Conservation (phyloP, 208 protist species). For the Phytomonas francai region DNA sequence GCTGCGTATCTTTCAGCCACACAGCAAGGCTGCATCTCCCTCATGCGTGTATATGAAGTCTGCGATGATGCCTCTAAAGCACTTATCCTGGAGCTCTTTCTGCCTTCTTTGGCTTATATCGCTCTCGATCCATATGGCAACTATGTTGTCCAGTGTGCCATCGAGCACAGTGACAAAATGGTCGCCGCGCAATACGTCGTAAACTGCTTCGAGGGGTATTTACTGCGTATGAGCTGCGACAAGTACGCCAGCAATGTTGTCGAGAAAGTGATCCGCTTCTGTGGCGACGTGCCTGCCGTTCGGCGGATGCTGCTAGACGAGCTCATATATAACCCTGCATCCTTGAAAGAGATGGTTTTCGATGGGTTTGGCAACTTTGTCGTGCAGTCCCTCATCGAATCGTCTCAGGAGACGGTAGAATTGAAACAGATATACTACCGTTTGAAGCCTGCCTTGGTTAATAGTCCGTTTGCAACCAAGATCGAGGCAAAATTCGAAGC, state of each 20-base stretch:
- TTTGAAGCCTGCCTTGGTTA: slow-evolving; percentile 39
- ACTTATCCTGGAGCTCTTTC: slow-evolving; percentile 41
- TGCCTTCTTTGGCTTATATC: slow-evolving; percentile 59
- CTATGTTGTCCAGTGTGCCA: slow-evolving; percentile 85
- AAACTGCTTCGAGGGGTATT: slow-evolving; percentile 38
- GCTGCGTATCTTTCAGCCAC: slow-evolving; percentile 72
- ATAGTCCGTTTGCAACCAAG: slow-evolving; percentile 46
- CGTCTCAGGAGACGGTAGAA: slow-evolving; percentile 36
- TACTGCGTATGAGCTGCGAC: slow-evolving; percentile 71
- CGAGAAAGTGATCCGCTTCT: slow-evolving; percentile 65
- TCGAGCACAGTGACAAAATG: slow-evolving; percentile 59
- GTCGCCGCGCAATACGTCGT: slow-evolving; percentile 56
- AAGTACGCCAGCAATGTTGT: slow-evolving; percentile 86
- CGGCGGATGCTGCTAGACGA: slow-evolving; percentile 67
- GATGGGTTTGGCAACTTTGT: slow-evolving; percentile 87
- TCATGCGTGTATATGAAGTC: slow-evolving; percentile 79
- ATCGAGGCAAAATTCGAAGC: slow-evolving; percentile 63
- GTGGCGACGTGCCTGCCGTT: slow-evolving; percentile 51
- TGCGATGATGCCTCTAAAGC: slow-evolving; percentile 48
- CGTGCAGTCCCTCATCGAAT: slow-evolving; percentile 65
- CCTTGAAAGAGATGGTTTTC: slow-evolving; percentile 60
- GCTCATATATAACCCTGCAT: slow-evolving; percentile 74
- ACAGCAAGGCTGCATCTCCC: slow-evolving; percentile 82
- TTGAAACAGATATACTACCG: slow-evolving; percentile 61
- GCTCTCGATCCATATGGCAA: slow-evolving; percentile 80